These are phyloP conservation scores for Puccinia coronata DNA, from an alignment of 1,284 basidiomycete genomes.

Conservation along the genomic window DNA sequence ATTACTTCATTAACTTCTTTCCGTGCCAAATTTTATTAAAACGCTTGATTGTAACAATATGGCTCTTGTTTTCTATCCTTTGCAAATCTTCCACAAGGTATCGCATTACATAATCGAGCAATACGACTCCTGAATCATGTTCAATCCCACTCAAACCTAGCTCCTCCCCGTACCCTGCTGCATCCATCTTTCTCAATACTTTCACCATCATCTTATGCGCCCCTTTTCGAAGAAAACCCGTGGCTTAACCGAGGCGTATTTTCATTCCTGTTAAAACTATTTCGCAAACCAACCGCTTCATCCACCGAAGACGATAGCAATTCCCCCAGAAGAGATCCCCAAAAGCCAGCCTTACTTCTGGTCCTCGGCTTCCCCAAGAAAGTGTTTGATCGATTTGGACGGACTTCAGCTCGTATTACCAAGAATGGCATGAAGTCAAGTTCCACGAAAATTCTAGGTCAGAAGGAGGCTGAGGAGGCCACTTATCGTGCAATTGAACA, in stretches of 20 bases:
- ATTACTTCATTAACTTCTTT: too few species aligned
- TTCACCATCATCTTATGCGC: constrained; percentile 41
- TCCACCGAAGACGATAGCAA: neutral
- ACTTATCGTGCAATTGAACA: constrained; percentile 66
- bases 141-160: constrained; percentile 38
- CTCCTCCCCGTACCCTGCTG: constrained; percentile 34
- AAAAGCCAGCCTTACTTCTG: constrained; percentile 31
- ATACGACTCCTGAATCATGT: constrained; percentile 42
- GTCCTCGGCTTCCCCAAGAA: constrained; percentile 31
- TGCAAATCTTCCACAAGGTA: constrained; percentile 10
- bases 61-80: neutral
- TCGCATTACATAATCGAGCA: constrained; percentile 44
- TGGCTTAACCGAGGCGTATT: constrained; percentile 44
- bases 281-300: constrained; percentile 5
- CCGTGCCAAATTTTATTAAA: neutral
- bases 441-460: constrained; percentile 38
- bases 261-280: constrained; percentile 39
- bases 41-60: neutral
- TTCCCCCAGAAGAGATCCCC: constrained; percentile 18
- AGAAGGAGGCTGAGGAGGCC: constrained; percentile 50
- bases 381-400: constrained; percentile 36
- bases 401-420: constrained; percentile 44
- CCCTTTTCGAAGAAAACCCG: constrained; percentile 30
- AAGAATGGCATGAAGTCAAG: constrained; percentile 36
- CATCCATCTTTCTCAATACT: constrained; percentile 39